These are phyloP conservation scores for Wallacemonas sp. DNA, from an alignment of 208 protist species.

Conservation along the genomic window DNA sequence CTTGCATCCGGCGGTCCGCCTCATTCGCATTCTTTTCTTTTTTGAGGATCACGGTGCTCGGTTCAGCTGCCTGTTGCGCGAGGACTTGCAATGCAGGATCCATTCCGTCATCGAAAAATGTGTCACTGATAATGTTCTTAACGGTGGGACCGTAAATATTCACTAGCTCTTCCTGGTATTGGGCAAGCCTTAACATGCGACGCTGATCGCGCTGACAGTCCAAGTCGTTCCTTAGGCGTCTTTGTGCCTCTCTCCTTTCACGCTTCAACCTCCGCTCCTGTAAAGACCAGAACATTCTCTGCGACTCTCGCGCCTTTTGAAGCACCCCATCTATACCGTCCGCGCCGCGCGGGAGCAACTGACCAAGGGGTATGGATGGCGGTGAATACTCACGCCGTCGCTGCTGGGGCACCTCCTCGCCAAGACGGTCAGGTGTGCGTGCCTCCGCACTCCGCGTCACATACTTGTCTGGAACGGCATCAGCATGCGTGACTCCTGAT, in stretches of 20 bases:
- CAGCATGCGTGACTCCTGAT: too few species aligned
- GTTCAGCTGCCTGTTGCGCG: not conserved
- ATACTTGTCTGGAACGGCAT: too few species aligned
- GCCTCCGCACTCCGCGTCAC: too few species aligned
- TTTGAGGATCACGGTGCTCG: too few species aligned
- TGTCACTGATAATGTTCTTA: slow-evolving; percentile 40
- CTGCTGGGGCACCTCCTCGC: too few species aligned
- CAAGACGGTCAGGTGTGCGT: too few species aligned
- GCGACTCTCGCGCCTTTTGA: slow-evolving; percentile 33
- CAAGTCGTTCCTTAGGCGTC: slow-evolving; percentile 28
- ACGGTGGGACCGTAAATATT: slow-evolving; percentile 52
- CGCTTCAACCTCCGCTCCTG: slow-evolving; percentile 33
- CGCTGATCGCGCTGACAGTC: slow-evolving; percentile 47
- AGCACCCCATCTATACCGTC: slow-evolving; percentile 54
- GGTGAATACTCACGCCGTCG: too few species aligned
- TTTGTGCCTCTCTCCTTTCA: slow-evolving; percentile 31
- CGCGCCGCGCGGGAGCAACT: slow-evolving; percentile 41
- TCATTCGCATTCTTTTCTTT: too few species aligned
- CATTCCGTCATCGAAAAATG: slow-evolving; percentile 38
- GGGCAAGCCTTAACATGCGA: slow-evolving; percentile 28
- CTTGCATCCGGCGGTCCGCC: not conserved
- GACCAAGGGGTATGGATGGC: slow-evolving; percentile 12
- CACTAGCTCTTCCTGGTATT: slow-evolving; percentile 63
- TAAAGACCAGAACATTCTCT: slow-evolving; percentile 31
- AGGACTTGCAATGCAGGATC: slow-evolving; percentile 21